Evolutionary conservation across 495 filamentous ascomycete species (phyloP).

Genomic region (Neurospora discreta): DNA sequence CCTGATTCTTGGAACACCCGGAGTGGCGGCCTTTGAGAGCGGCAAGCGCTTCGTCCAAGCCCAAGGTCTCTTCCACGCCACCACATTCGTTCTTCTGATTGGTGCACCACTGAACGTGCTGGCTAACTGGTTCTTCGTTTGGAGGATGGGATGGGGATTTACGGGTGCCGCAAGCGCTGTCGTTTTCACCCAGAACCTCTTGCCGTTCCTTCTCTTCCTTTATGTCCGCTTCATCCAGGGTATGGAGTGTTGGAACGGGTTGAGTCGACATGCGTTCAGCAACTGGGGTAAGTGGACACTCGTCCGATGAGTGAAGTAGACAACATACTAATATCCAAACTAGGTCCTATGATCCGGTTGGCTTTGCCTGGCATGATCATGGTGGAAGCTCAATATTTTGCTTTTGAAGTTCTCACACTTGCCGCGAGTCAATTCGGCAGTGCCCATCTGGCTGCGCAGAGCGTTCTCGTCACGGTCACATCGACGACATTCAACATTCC

Average conservation of each 20-base stretch:
- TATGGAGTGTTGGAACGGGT: constrained; percentile 77
- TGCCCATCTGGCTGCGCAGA: constrained; percentile 47
- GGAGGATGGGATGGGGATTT: constrained; percentile 66
- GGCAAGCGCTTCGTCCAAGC: constrained; percentile 65
- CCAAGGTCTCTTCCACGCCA: constrained; percentile 59
- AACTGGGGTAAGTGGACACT: constrained; percentile 53
- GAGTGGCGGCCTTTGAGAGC: constrained; percentile 56
- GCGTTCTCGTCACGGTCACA: constrained; percentile 34
- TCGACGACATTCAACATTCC: constrained; percentile 43
- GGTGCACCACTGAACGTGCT: constrained; percentile 55
- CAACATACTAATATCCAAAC: background rate
- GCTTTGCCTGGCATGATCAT: constrained; percentile 73
- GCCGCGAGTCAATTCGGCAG: constrained; percentile 56
- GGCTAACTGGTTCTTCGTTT: constrained; percentile 60
- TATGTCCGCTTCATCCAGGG: constrained; percentile 70
- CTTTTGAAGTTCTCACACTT: constrained; percentile 61
- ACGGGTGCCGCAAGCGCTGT: constrained; percentile 78
- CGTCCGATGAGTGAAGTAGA: background rate
- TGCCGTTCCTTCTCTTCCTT: constrained; percentile 60
- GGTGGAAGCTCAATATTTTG: constrained; percentile 74
- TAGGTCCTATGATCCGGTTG: constrained; percentile 61
- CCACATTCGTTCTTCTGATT: constrained; percentile 53
- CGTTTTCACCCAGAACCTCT: constrained; percentile 67
- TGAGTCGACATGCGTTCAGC: constrained; percentile 52
- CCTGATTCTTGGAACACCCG: constrained; percentile 53